Percentiles rank a stretch among this genome's conserved stretches.
phyloP scores from a whole-genome alignment of 148 eudicot genomes.

The Rhododendron williamsianum region DNA sequence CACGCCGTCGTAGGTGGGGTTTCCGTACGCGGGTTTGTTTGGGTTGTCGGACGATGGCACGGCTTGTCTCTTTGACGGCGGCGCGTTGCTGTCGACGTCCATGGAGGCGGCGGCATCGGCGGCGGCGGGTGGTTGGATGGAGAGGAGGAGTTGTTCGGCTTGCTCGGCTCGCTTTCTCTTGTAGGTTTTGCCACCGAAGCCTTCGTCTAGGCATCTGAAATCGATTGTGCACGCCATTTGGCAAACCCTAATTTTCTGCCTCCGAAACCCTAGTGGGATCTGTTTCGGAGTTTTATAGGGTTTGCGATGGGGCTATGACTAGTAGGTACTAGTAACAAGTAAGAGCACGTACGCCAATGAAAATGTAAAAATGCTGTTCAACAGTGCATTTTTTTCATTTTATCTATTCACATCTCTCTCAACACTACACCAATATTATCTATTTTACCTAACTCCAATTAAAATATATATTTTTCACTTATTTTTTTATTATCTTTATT shows the following conservation, averaged over 20 bases:
- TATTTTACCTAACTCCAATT: too few relatives aligned
- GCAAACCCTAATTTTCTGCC: neutral
- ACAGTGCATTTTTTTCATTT: too few relatives aligned
- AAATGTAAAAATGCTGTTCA: too few relatives aligned
- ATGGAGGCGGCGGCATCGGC: neutral
- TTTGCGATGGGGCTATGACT: neutral
- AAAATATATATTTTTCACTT: too few relatives aligned
- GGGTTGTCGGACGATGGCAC: conserved; percentile 47
- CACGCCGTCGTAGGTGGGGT: conserved; percentile 84
- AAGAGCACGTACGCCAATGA: too few relatives aligned
- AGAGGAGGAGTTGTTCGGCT: conserved; percentile 9
- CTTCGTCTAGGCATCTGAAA: conserved; percentile 77
- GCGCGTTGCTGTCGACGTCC: conserved; percentile 16
- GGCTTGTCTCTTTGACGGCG: conserved; percentile 56
- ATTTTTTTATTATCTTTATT: too few relatives aligned
- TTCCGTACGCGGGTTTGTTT: conserved; percentile 58
- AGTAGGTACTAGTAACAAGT: neutral
- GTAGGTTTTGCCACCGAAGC: conserved; percentile 88
- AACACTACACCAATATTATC: too few relatives aligned
- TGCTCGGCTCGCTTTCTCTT: conserved; percentile 72
- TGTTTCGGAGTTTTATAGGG: neutral
- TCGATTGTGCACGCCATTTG: conserved; percentile 85
- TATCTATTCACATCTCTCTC: too few relatives aligned
- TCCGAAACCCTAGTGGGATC: neutral
- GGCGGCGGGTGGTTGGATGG: neutral